phyloP scores from a whole-genome alignment of 2,329 filamentous ascomycete genomes.

The Claviceps sp. region DNA sequence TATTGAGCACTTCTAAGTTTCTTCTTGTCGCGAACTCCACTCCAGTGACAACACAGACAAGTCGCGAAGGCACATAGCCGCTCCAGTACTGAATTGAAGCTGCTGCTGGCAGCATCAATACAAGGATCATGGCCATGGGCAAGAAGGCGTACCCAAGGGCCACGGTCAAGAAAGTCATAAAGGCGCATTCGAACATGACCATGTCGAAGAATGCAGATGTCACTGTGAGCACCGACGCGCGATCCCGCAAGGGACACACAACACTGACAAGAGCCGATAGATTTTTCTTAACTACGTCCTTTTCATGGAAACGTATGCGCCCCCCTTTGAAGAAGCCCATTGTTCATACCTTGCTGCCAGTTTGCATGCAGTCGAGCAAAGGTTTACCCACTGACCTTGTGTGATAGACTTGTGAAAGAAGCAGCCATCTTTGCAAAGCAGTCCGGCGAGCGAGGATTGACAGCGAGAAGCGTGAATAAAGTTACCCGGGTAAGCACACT shows the following conservation, averaged over 20 bases:
- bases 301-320: slow-evolving; percentile 54
- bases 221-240: slow-evolving; percentile 38
- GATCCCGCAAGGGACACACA: slow-evolving; percentile 8
- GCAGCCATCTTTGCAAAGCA: slow-evolving; percentile 64
- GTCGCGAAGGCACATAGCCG: neutral
- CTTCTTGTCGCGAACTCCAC: neutral
- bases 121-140: slow-evolving; percentile 24
- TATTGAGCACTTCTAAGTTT: neutral
- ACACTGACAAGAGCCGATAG: slow-evolving; percentile 31
- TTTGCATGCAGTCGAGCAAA: neutral
- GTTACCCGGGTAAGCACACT: slow-evolving; percentile 49
- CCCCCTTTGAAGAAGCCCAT: too few species aligned
- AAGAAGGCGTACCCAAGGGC: slow-evolving; percentile 73
- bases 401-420: slow-evolving; percentile 61
- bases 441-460: slow-evolving; percentile 58
- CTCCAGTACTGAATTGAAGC: neutral
- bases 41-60: neutral
- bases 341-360: neutral
- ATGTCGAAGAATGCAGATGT: slow-evolving; percentile 80
- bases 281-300: slow-evolving; percentile 76
- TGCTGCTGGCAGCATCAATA: neutral
- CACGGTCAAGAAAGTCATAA: slow-evolving; percentile 79
- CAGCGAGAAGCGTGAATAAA: slow-evolving; percentile 63
- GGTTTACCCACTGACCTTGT: neutral
- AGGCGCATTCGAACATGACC: slow-evolving; percentile 70